Percentiles rank a stretch among this genome's conserved stretches.
These are phyloP conservation scores for Centella asiatica DNA, from an alignment of 129 eudicot genomes.

Conservation along the genomic window DNA sequence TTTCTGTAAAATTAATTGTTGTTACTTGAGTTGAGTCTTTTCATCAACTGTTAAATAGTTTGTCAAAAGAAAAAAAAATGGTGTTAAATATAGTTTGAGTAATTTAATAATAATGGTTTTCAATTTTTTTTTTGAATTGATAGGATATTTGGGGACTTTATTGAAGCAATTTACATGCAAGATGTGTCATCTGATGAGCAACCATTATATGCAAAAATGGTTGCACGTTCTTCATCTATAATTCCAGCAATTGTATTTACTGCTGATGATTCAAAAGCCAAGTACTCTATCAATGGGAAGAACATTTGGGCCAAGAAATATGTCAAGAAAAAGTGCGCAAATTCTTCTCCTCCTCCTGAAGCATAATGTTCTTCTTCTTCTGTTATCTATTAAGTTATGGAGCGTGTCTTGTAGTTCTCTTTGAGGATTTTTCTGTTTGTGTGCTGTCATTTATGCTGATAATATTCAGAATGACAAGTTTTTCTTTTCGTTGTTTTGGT, in stretches of 20 bases:
- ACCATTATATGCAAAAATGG: slow-evolving; percentile 30
- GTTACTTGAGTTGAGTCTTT: background rate
- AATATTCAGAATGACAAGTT: no score
- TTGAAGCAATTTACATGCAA: slow-evolving; percentile 35
- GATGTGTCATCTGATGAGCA: slow-evolving; percentile 22
- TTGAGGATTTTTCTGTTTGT: no score
- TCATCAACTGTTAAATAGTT: background rate
- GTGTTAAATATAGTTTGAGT: no score
- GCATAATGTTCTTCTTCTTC: no score
- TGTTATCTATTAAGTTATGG: no score
- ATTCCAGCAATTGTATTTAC: slow-evolving; percentile 17
- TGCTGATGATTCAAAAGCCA: slow-evolving; percentile 4
- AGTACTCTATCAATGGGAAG: slow-evolving; percentile 18
- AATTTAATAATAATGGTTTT: background rate
- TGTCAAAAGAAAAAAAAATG: background rate
- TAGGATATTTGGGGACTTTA: slow-evolving; percentile 32
- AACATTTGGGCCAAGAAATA: no score
- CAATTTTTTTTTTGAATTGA: background rate
- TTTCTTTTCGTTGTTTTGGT: no score
- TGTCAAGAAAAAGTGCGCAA: no score
- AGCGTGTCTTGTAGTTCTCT: no score
- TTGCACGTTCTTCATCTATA: slow-evolving; percentile 12
- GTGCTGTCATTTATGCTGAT: no score
- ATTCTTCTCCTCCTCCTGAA: no score
- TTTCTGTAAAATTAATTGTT: no score